phyloP scores from a whole-genome alignment of 345 rosid species.

The Punica granatum region DNA sequence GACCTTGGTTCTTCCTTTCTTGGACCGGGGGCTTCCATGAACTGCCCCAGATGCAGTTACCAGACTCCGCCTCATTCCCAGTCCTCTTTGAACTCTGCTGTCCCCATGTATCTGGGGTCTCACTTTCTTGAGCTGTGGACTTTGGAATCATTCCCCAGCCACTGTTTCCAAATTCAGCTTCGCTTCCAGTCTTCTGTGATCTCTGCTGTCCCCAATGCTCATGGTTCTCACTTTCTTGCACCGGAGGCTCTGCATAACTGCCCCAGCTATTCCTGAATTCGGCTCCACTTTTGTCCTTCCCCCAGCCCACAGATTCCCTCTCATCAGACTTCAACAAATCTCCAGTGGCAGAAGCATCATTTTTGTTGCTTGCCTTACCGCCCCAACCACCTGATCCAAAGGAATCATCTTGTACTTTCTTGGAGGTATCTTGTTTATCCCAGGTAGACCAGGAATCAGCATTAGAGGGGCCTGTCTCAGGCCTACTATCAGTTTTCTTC shows the following conservation, averaged over 20 bases:
- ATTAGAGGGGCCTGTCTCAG: neutral
- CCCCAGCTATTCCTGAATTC: neutral
- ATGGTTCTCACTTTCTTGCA: neutral
- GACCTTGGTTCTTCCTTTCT: neutral
- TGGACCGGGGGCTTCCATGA: neutral
- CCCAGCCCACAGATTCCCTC: conserved; percentile 1
- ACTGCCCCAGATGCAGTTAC: neutral
- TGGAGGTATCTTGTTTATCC: neutral
- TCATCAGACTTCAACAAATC: conserved; percentile 5
- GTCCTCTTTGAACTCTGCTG: neutral
- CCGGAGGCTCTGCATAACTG: neutral
- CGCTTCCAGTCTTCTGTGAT: neutral
- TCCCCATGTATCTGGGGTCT: neutral
- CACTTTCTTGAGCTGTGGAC: too few species aligned
- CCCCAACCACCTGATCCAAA: neutral
- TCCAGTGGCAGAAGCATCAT: neutral
- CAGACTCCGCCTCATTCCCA: too few species aligned
- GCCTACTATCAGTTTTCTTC: neutral
- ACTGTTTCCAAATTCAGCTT: neutral
- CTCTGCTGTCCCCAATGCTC: neutral
- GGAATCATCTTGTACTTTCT: too few species aligned
- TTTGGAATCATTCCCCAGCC: neutral
- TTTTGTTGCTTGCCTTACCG: neutral
- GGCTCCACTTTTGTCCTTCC: neutral
- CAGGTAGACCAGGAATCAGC: neutral